Evolutionary conservation across 768 basidiomycete genomes (phyloP).

Genomic region (Suillus clintonianus): DNA sequence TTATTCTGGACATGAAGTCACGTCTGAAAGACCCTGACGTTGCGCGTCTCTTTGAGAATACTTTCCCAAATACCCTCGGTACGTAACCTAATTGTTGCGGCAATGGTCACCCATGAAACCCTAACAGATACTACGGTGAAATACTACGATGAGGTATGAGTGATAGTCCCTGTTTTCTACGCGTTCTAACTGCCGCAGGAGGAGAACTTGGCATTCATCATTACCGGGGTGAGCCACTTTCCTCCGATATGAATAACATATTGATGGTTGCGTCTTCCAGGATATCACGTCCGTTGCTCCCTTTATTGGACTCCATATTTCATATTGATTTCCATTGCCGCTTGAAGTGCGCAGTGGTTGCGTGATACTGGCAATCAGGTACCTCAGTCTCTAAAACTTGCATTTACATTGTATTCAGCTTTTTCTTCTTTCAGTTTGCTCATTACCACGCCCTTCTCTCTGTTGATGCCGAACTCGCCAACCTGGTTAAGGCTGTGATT

Average conservation of each 20-base stretch:
- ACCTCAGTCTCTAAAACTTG: constrained; percentile 7
- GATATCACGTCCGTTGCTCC: constrained; percentile 65
- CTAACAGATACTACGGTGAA: constrained; percentile 72
- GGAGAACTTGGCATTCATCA: constrained; percentile 77
- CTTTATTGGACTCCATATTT: constrained; percentile 2
- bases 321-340: constrained; percentile 8
- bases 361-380: constrained; percentile 83
- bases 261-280: constrained; percentile 34
- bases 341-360: constrained; percentile 74
- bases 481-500: constrained; percentile 77
- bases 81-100: constrained; percentile 11
- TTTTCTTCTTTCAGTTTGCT: constrained; percentile 52
- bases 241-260: constrained; percentile 1
- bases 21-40: constrained; percentile 76
- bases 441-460: constrained; percentile 64
- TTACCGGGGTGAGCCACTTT: constrained; percentile 60
- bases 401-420: not conserved
- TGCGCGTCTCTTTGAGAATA: constrained; percentile 79
- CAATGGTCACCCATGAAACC: not conserved
- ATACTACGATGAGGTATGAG: constrained; percentile 61
- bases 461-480: constrained; percentile 57
- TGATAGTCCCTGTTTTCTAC: not conserved
- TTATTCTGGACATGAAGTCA: constrained; percentile 71
- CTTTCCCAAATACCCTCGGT: constrained; percentile 83
- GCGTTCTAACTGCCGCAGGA: constrained; percentile 33